phyloP scores from a whole-genome alignment of 2,329 filamentous ascomycete species.

The Alternaria brassicicola region DNA sequence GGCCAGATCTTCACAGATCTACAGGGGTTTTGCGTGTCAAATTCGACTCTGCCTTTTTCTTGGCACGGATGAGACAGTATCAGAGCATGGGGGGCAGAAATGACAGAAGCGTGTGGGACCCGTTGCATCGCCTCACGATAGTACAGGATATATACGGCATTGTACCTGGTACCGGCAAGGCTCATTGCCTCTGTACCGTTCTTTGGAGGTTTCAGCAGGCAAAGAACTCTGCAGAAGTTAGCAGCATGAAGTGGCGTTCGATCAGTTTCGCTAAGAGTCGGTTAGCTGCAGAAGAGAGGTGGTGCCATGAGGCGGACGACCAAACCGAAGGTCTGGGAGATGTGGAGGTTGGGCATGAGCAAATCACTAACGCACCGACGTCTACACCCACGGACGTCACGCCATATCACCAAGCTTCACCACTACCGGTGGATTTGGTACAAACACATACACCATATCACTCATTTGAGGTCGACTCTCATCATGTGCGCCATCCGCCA shows the following conservation, averaged over 20 bases:
- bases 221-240: slow-evolving; percentile 28
- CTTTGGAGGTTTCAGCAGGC: slow-evolving; percentile 49
- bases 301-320: slow-evolving; percentile 22
- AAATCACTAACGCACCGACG: neutral
- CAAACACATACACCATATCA: slow-evolving; percentile 13
- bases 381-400: slow-evolving; percentile 7
- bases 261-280: slow-evolving; percentile 27
- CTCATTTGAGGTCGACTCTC: slow-evolving; percentile 22
- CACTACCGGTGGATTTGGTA: slow-evolving; percentile 21
- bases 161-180: slow-evolving; percentile 29
- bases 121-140: slow-evolving; percentile 48
- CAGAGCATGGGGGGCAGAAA: slow-evolving; percentile 25
- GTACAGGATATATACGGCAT: slow-evolving; percentile 52
- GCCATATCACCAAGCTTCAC: slow-evolving; percentile 22
- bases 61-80: slow-evolving; percentile 42
- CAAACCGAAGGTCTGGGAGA: slow-evolving; percentile 15
- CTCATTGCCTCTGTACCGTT: slow-evolving; percentile 44
- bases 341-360: neutral
- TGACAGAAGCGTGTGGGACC: slow-evolving; percentile 36
- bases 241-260: slow-evolving; percentile 46
- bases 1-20: slow-evolving; percentile 16
- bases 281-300: slow-evolving; percentile 13
- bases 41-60: slow-evolving; percentile 56
- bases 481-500: slow-evolving; percentile 21
- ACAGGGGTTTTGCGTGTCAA: slow-evolving; percentile 36